Evolutionary conservation across 208 protist species (phyloP).

Genomic region (Trypanosoma conorhini): DNA sequence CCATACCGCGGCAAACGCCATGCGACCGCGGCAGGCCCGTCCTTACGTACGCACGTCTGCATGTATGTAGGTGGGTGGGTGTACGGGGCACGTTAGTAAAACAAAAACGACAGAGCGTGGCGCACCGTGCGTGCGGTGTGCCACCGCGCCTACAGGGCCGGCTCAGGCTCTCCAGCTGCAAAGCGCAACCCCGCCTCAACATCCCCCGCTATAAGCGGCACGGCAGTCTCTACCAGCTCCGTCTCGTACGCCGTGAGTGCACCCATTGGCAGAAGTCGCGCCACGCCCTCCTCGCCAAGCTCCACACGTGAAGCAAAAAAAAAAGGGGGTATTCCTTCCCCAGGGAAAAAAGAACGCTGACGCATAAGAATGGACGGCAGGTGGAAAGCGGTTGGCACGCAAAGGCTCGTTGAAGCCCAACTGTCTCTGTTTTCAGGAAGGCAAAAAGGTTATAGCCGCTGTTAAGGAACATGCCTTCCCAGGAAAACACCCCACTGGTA

Average conservation of each 20-base stretch:
- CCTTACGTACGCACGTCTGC: neutral
- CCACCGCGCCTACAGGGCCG: neutral
- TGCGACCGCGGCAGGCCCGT: neutral
- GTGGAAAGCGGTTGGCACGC: too few relatives aligned
- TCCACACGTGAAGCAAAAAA: conserved; percentile 88
- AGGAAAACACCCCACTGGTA: too few relatives aligned
- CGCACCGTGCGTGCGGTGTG: too few relatives aligned
- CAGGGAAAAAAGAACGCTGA: too few relatives aligned
- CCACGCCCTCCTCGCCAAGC: conserved; percentile 82
- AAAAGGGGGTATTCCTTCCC: conserved; percentile 48
- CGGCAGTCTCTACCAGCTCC: conserved; percentile 71
- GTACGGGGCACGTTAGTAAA: conserved; percentile 5
- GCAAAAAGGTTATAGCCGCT: too few relatives aligned
- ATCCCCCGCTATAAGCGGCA: conserved; percentile 74
- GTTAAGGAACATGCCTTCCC: too few relatives aligned
- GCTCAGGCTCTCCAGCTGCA: conserved; percentile 1
- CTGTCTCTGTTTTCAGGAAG: too few relatives aligned
- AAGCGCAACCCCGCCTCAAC: conserved; percentile 70
- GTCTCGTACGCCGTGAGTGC: conserved; percentile 60
- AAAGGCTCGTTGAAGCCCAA: too few relatives aligned
- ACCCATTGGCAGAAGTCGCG: conserved; percentile 61
- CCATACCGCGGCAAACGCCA: neutral
- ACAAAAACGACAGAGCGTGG: neutral
- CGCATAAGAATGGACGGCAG: too few relatives aligned
- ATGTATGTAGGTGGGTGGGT: conserved; percentile 1